Conservation (phyloP, 768 basidiomycete genomes). For the Russula griseocarnosa region DNA sequence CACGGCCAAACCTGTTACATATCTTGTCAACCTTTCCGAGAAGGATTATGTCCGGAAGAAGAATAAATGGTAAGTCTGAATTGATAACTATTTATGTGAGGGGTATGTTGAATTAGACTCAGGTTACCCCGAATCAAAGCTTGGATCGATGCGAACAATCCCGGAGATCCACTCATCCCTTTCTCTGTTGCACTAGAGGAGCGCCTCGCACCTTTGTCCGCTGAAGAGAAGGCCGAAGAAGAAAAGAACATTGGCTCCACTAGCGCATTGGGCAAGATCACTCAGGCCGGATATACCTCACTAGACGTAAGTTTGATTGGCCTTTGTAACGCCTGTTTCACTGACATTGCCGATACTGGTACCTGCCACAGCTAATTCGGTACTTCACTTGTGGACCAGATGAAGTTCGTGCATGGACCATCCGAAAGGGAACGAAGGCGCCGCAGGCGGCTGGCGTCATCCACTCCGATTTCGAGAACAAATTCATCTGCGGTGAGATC, state of each 20-base stretch:
- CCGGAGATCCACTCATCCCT: constrained; percentile 92
- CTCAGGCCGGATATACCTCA: constrained; percentile 84
- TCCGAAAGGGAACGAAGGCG: constrained; percentile 88
- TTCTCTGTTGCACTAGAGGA: constrained; percentile 97
- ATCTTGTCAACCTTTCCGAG: constrained; percentile 96
- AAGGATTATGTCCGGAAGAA: constrained; percentile 94
- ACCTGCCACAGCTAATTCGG: constrained; percentile 64
- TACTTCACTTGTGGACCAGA: constrained; percentile 98
- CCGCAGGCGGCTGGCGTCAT: constrained; percentile 98
- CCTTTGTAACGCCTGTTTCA: neutral
- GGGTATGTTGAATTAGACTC: neutral
- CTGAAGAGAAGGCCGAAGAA: constrained; percentile 65
- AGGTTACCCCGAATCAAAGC: constrained; percentile 95
- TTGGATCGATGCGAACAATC: constrained; percentile 96
- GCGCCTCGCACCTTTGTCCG: constrained; percentile 59
- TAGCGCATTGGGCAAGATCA: constrained; percentile 87
- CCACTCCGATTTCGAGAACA: constrained; percentile 97
- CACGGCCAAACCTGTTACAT: constrained; percentile 95
- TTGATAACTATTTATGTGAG: neutral
- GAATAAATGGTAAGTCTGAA: constrained; percentile 80
- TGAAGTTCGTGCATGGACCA: constrained; percentile 98
- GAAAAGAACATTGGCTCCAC: constrained; percentile 71
- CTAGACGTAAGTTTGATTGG: constrained; percentile 57
- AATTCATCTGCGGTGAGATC: constrained; percentile 97
- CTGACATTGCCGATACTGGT: neutral